Evolutionary conservation across 2,329 filamentous ascomycete species (phyloP), one percentile per base, ranked within the genome.

Genomic region (Monosporascus sp.): DNA sequence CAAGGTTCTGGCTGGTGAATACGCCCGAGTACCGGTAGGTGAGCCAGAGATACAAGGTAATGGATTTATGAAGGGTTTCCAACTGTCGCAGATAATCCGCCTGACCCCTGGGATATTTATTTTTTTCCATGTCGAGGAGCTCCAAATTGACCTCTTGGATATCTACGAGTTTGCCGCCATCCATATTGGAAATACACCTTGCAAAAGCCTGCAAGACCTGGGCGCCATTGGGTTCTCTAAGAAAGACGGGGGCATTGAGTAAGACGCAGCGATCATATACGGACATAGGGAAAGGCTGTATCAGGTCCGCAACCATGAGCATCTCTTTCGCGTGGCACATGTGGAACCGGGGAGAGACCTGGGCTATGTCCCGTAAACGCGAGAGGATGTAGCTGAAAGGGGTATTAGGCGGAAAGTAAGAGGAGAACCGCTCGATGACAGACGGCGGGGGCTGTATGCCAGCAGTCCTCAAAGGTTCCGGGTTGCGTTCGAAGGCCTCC

Each of bases 31-130:
- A 96, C 7, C 93, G 86, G 70, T 93, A 97, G 62, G 89, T 93
- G 17, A 99, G 78, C 94, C 94, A 99, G 2, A 96, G 78, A 67
- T 97, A 99, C 47, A 92, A 74, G 45, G 93, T 90, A 38, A 99
- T 75, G 28, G 84, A 78, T 63, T 89, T 89, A 73, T 99, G 94
- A 17, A 99, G 77, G 3, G 74, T 69, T 68, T 99, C 94, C 20
- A 97, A 75, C 8, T 77, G 72, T 51, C 76, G 74, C 11, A 99
- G 77, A 60, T 91, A 89, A 0, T 74, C 68, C 51, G 78, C 72
- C 15, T 70, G 68, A 1, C 68, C 67, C 0, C 71, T 67, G 1
- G 72, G 63, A 26, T 63, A 68, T 7, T 70, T 57, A 2, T 68
- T 60, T 26, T 74, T 55, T 47, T 87, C 79, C 1, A 87, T 70